These are phyloP conservation scores for Dendrobium catenatum DNA, from an alignment of 106 monocot genomes.

Conservation along the genomic window DNA sequence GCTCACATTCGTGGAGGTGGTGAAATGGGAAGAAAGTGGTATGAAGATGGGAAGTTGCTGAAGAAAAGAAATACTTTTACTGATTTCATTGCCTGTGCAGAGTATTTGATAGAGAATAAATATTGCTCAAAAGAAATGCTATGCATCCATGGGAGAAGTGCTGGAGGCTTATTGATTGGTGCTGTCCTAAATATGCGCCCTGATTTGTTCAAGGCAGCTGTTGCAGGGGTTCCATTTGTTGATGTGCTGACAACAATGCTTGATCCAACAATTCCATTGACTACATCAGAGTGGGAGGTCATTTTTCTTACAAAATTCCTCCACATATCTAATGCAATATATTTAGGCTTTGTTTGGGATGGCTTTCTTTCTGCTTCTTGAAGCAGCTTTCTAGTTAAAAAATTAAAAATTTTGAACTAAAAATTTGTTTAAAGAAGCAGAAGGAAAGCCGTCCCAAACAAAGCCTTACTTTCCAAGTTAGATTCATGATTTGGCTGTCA, in stretches of 20 bases:
- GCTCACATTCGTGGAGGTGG: constrained; percentile 92
- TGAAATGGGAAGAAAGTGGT: constrained; percentile 90
- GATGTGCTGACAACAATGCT: constrained; percentile 96
- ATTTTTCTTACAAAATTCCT: constrained; percentile 5
- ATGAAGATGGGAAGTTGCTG: constrained; percentile 79
- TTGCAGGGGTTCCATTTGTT: constrained; percentile 95
- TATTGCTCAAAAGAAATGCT: constrained; percentile 83
- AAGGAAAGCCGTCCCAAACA: too few relatives aligned
- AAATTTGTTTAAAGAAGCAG: too few relatives aligned
- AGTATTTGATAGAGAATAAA: constrained; percentile 76
- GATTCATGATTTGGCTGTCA: neutral
- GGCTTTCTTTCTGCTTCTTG: too few relatives aligned
- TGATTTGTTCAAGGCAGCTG: constrained; percentile 88
- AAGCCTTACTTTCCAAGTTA: neutral
- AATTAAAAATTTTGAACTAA: too few relatives aligned
- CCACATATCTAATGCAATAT: neutral
- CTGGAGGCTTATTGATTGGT: constrained; percentile 92
- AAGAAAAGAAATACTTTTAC: constrained; percentile 79
- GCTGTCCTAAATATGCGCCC: constrained; percentile 95
- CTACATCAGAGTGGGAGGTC: constrained; percentile 97
- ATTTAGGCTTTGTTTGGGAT: too few relatives aligned
- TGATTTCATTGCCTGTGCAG: constrained; percentile 89
- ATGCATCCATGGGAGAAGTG: constrained; percentile 92
- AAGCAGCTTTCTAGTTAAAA: too few relatives aligned
- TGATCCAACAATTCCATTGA: constrained; percentile 93